These are phyloP conservation scores for Citrus sinensis DNA, from an alignment of 345 rosid species.

Conservation along the genomic window DNA sequence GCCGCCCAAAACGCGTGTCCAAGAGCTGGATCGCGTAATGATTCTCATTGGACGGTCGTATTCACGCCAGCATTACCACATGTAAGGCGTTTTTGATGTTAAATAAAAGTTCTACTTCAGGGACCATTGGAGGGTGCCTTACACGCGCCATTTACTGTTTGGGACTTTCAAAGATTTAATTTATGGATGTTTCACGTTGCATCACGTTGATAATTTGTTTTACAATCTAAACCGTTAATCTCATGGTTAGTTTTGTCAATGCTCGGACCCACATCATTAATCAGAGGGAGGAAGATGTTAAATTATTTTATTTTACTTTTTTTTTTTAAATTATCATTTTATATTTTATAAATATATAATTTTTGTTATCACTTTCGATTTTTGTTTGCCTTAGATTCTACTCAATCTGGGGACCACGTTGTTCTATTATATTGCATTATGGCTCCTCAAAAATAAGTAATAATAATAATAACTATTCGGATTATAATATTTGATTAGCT, in stretches of 20 bases:
- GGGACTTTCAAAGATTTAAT: background rate
- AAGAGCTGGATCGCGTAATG: background rate
- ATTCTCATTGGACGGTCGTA: constrained; percentile 7
- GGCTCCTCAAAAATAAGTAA: too few relatives aligned
- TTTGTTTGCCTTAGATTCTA: constrained; percentile 26
- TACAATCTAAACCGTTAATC: background rate
- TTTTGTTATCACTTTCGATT: constrained; percentile 23
- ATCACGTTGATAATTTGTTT: background rate
- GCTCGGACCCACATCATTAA: background rate
- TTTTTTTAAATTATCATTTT: background rate
- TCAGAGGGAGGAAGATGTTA: background rate
- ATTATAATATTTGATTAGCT: background rate
- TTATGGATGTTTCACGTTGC: background rate
- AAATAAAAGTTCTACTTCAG: background rate
- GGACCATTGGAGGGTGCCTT: background rate
- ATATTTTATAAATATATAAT: background rate
- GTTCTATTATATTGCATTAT: background rate
- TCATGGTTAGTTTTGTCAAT: background rate
- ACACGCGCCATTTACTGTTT: background rate
- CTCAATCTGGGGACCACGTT: constrained; percentile 16
- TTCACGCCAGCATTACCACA: background rate
- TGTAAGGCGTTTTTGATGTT: background rate
- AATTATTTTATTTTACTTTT: background rate
- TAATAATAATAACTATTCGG: background rate
- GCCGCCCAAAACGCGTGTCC: constrained; percentile 28